Percentiles rank a stretch among this genome's conserved stretches.
These are phyloP conservation scores for Capniomyces stellatus DNA, from an alignment of 371 early-diverging fungal species.

Conservation along the genomic window DNA sequence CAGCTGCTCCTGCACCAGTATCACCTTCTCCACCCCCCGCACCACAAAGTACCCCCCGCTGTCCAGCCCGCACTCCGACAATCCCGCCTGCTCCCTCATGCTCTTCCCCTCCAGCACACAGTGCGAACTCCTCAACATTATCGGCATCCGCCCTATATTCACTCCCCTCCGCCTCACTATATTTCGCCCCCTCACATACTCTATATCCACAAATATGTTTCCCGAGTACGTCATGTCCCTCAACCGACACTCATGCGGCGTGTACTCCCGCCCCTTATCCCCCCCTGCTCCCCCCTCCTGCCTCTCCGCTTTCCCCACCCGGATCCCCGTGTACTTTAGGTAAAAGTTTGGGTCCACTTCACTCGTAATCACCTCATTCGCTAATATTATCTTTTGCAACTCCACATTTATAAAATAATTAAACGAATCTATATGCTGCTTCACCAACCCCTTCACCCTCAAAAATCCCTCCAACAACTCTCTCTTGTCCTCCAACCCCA, in stretches of 20 bases:
- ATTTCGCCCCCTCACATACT: constrained; percentile 85
- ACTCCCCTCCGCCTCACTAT: constrained; percentile 74
- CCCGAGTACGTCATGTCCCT: constrained; percentile 98
- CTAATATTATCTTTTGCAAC: constrained; percentile 85
- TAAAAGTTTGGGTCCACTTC: constrained; percentile 98
- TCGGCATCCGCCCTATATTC: constrained; percentile 93
- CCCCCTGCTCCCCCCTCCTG: constrained; percentile 40
- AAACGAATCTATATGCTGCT: constrained; percentile 99
- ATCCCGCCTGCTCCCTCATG: constrained; percentile 61
- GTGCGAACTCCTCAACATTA: constrained; percentile 89
- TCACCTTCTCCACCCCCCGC: constrained; percentile 97
- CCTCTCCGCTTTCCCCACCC: constrained; percentile 74
- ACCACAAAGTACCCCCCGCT: constrained; percentile 99
- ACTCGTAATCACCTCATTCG: constrained; percentile 89
- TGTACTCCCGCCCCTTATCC: constrained; percentile 50
- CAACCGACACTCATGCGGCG: constrained; percentile 98
- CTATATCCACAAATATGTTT: constrained; percentile 90
- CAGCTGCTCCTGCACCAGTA: constrained; percentile 99
- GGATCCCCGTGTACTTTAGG: constrained; percentile 76
- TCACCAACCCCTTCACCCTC: constrained; percentile 94
- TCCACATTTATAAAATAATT: constrained; percentile 97
- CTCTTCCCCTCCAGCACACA: constrained; percentile 72
- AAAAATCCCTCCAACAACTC: constrained; percentile 94
- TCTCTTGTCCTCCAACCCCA: constrained; percentile 77
- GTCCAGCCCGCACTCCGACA: constrained; percentile 97